Evolutionary conservation across 2,329 filamentous ascomycete species (phyloP), one percentile per base, ranked within the genome.

Genomic region (Cladosporium velox): DNA sequence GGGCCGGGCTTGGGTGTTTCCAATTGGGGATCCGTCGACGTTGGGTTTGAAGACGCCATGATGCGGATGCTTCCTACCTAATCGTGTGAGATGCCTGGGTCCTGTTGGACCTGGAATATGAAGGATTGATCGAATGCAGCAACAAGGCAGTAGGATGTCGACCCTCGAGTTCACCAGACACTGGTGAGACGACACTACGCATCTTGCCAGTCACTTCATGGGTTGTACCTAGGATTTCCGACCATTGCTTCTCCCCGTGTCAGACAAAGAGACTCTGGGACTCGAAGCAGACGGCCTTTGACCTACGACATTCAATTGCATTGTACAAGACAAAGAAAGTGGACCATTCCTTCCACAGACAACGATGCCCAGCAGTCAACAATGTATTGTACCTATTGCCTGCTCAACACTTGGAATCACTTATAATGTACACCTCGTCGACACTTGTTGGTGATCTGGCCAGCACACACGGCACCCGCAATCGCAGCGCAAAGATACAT

Each of bases 381-480:
- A 61, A 61, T 51, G 59, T 34, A 58, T 58, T 58, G 55, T 58
- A 6, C n/a, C 34, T 2, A 24, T 34, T 38, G 21, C n/a, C 11
- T 58, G 21, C 55, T 18, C 49, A 52, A 15, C 41, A 47, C 41
- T 4, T 21, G n/a, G 7, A 12, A 24, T 47, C 41, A 24, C 28
- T n/a, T 55, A 34, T 34, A 55, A 55, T 38, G 34, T 4, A 12
- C n/a, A 8, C 7, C 55, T 11, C 5, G 34, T 12, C 34, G 55
- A 35, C 55, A 58, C 24, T 28, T 28, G 34, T 34, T 8, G n/a
- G n/a, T 59, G 57, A 32, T n/a, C 24, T 12, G 57, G 44, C 44
- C 59, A 62, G 59, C 59, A 24, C 59, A 52, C 59, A 52, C 32
- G 12, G 21, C 41, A 62, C 47, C 34, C 59, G 30, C 59, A 52